Evolutionary conservation across 192 early-diverging fungal genomes (phyloP), one percentile per base, ranked within the genome.

Genomic region (Spizellomyces sp.): DNA sequence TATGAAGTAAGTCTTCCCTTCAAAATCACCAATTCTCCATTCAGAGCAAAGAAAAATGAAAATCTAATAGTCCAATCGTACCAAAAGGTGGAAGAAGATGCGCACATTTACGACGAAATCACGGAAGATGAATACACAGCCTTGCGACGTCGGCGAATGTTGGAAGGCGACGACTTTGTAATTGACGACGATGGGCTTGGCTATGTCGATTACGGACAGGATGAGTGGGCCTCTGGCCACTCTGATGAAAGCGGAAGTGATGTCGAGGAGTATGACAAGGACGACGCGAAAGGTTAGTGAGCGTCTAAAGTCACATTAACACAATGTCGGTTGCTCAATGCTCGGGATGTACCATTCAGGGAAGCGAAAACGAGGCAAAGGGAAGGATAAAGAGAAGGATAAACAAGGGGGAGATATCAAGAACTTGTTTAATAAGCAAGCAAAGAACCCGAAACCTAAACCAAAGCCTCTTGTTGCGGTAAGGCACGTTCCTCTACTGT

Each of bases 181-280:
- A 84, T 84, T 12, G 87, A 90, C 66, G 89, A 92, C 56, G 90
- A 90, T 61, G 84, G 66, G 6, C 45, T 56, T 14, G 19, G 59
- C 60, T 70, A 79, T 48, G 91, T 86, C 9, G 91, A 92, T 73
- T 77, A 73, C 15, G 86, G 85, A 55, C 76, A 87, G 59, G 88
- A 75, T 45, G 73, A 75, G 58, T 75, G 83, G 22, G 66, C 81
- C 5, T 84, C 77, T 61, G 82, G 80, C 15, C 68, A 80, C 46
- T 82, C 84, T 0, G 81, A 86, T 47, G 85, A 88, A 46, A 79
- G 77, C 3, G 77, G 83, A 8, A 78, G 79, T 36, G 77, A 79
- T n/a, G 77, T 80, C 42, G 70, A 54, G 22, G 67, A 48, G 3
- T 71, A 66, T 45, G 59, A 57, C 44, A 48, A 45, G 27, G 69